Evolutionary conservation across 352 stramenopile genomes (phyloP).

Genomic region (Phytophthora tentaculata): DNA sequence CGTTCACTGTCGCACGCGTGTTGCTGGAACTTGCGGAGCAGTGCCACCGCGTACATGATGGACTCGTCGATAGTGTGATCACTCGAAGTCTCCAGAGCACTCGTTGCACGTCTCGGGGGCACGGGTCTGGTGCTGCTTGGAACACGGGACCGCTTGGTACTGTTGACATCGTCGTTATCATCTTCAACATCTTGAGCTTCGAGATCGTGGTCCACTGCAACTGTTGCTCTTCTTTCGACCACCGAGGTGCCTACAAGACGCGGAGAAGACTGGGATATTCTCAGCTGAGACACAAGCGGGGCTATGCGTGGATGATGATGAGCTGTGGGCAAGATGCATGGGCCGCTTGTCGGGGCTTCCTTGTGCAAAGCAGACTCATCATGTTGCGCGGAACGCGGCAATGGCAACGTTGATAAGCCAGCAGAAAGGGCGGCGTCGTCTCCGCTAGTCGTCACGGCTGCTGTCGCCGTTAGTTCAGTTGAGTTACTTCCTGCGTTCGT

Average conservation of each 20-base stretch:
- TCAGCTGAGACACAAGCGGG: conserved; percentile 18
- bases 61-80: conserved; percentile 47
- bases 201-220: background rate
- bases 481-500: conserved; percentile 10
- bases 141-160: background rate
- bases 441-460: conserved; percentile 19
- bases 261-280: conserved; percentile 37
- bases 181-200: conserved; percentile 24
- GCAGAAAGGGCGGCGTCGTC: conserved; percentile 35
- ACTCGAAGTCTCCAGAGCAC: conserved; percentile 24
- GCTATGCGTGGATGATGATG: conserved; percentile 19
- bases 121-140: conserved; percentile 7
- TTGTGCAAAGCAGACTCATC: conserved; percentile 23
- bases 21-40: conserved; percentile 67
- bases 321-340: conserved; percentile 17
- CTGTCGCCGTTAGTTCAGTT: conserved; percentile 8
- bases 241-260: conserved; percentile 29
- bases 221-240: conserved; percentile 17
- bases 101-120: conserved; percentile 22
- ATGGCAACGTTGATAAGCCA: conserved; percentile 30
- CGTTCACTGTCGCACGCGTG: conserved; percentile 38
- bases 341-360: conserved; percentile 16
- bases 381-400: conserved; percentile 16
- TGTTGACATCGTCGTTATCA: conserved; percentile 17
- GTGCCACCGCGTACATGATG: conserved; percentile 61